Evolutionary conservation across 306 rosid species (phyloP).

Genomic region (Inga oerstediana): DNA sequence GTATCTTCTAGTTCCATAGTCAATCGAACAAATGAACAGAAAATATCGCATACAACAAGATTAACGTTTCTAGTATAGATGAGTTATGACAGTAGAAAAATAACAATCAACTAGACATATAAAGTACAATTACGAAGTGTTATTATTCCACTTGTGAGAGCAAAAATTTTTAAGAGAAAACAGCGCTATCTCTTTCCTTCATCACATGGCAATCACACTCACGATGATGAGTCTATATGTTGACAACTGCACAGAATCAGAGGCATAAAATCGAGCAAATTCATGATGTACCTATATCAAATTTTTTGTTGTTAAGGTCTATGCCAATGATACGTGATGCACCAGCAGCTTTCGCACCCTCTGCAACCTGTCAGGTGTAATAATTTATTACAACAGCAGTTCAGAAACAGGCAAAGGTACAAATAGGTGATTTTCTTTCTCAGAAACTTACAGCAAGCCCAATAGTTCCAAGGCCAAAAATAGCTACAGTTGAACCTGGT

Average conservation of each 20-base stretch:
- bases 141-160: neutral
- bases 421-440: conserved; percentile 5
- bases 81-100: neutral
- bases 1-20: neutral
- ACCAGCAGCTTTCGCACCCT: conserved; percentile 95
- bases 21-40: neutral
- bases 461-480: conserved; percentile 93
- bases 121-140: neutral
- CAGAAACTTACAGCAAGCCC: conserved; percentile 87
- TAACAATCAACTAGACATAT: neutral
- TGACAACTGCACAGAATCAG: conserved; percentile 3
- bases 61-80: neutral
- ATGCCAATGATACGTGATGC: conserved; percentile 90
- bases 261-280: neutral
- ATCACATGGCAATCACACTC: conserved; percentile 1
- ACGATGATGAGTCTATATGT: neutral
- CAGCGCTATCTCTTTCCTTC: conserved; percentile 5
- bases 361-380: conserved; percentile 72
- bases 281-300: conserved; percentile 65
- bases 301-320: conserved; percentile 82
- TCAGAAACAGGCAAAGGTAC: conserved; percentile 23
- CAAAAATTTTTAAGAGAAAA: neutral
- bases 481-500: conserved; percentile 81
- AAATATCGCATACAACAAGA: conserved; percentile 8
- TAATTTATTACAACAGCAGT: conserved; percentile 19